Percentiles rank a stretch among this genome's conserved stretches.
Conservation (phyloP, 164 flowering plant species). For the Liriodendron chinense region DNA sequence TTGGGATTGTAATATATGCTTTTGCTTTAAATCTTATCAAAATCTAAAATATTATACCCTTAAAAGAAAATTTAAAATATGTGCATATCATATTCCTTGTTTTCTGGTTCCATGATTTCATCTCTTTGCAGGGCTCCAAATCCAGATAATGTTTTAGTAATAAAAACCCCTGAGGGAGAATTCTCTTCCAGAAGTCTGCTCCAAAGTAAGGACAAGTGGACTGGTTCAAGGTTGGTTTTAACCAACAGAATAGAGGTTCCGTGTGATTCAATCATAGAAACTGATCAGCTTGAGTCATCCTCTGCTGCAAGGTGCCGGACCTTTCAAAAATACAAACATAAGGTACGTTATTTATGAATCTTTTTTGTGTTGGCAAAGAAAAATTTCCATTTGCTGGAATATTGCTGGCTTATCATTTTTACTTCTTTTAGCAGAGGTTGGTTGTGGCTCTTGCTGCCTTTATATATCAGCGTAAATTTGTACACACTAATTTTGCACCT, state of each 20-base stretch:
- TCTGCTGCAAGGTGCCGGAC: conserved; percentile 87
- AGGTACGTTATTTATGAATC: conserved; percentile 32
- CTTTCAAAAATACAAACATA: conserved; percentile 43
- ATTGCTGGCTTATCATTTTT: too few relatives aligned
- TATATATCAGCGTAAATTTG: too few relatives aligned
- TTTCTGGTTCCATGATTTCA: not conserved
- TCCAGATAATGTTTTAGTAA: conserved; percentile 74
- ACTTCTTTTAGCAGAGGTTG: too few relatives aligned
- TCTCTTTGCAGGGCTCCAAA: conserved; percentile 70
- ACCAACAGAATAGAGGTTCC: conserved; percentile 41
- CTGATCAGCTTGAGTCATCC: conserved; percentile 38
- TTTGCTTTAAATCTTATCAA: not conserved
- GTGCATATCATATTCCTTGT: not conserved
- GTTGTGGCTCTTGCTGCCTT: too few relatives aligned
- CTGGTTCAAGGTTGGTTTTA: conserved; percentile 67
- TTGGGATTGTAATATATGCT: too few relatives aligned
- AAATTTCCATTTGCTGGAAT: too few relatives aligned
- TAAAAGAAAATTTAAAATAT: not conserved
- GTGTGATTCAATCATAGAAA: conserved; percentile 34
- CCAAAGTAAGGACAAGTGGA: conserved; percentile 47
- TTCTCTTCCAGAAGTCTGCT: conserved; percentile 67
- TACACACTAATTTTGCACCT: too few relatives aligned
- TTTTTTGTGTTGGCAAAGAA: too few relatives aligned
- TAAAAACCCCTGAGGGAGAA: conserved; percentile 73
- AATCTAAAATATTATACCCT: not conserved